phyloP scores from a whole-genome alignment of 805 yeast species.

The Starmerella gropengiesseri region DNA sequence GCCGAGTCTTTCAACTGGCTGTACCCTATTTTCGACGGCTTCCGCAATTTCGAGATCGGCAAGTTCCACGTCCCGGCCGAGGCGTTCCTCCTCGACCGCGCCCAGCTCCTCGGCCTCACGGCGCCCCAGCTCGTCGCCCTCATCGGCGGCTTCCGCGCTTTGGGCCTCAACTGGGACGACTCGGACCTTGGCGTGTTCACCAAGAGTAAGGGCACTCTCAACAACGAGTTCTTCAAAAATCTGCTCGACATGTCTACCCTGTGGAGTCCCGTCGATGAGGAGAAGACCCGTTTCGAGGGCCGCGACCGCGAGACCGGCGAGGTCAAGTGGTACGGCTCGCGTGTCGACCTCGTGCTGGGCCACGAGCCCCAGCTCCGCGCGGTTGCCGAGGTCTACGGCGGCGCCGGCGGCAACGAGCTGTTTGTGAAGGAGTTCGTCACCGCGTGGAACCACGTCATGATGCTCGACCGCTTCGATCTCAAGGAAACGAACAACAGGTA shows the following conservation, averaged over 20 bases:
- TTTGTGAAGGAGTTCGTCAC: constrained; percentile 17
- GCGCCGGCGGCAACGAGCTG: constrained; percentile 9
- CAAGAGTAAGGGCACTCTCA: constrained; percentile 10
- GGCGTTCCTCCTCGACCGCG: constrained; percentile 19
- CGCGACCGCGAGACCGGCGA: constrained; percentile 15
- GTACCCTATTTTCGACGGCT: constrained; percentile 20
- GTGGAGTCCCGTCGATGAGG: constrained; percentile 18
- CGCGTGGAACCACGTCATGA: constrained; percentile 22
- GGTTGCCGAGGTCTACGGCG: constrained; percentile 16
- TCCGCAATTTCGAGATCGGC: constrained; percentile 19
- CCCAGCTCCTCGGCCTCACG: constrained; percentile 16
- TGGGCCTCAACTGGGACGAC: constrained; percentile 19
- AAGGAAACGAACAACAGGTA: not conserved
- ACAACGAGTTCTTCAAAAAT: constrained; percentile 20
- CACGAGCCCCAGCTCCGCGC: constrained; percentile 19
- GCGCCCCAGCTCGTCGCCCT: constrained; percentile 20
- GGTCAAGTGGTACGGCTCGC: constrained; percentile 18
- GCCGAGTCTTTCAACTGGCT: constrained; percentile 18
- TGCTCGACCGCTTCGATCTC: constrained; percentile 20
- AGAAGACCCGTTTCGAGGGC: constrained; percentile 19
- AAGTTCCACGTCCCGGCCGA: constrained; percentile 16
- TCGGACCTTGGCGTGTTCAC: constrained; percentile 18
- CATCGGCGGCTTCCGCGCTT: constrained; percentile 20
- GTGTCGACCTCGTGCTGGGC: constrained; percentile 18
- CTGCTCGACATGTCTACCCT: constrained; percentile 12